phyloP scores from a whole-genome alignment of 805 yeast genomes.

The Candida manassasensis region DNA sequence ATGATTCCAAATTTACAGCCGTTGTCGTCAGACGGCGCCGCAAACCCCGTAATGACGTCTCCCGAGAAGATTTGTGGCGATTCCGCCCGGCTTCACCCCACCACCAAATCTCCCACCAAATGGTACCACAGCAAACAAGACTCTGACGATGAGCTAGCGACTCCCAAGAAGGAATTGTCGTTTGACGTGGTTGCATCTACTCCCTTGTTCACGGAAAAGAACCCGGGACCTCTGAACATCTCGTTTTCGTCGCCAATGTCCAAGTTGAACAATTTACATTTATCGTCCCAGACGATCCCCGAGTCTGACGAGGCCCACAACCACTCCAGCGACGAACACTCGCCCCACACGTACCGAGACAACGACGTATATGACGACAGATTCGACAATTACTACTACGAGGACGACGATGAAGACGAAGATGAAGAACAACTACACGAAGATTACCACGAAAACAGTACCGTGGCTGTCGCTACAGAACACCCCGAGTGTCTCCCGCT shows the following conservation, averaged over 20 bases:
- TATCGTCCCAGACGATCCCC: conserved; percentile 15
- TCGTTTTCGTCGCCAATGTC: conserved; percentile 32
- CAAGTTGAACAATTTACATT: conserved; percentile 29
- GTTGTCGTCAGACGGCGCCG: neutral
- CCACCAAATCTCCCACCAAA: conserved; percentile 1
- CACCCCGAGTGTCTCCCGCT: neutral
- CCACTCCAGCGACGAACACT: conserved; percentile 10
- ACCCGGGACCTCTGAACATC: conserved; percentile 6
- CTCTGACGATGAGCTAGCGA: conserved; percentile 1
- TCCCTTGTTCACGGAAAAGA: conserved; percentile 11
- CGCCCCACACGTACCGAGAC: conserved; percentile 21
- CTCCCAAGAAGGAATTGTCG: conserved; percentile 3
- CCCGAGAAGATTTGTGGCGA: neutral
- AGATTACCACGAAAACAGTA: no score
- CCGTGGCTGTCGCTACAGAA: neutral
- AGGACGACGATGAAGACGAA: neutral
- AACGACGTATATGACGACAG: conserved; percentile 15
- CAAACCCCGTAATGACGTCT: neutral
- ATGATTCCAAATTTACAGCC: neutral
- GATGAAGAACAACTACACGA: no score
- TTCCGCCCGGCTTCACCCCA: neutral
- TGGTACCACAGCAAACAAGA: conserved; percentile 1
- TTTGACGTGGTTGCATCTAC: conserved; percentile 9
- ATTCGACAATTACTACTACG: conserved; percentile 13
- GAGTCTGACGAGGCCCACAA: neutral